These are phyloP conservation scores for Diplodia scrobiculata DNA, from an alignment of 2,329 filamentous ascomycete genomes.

Conservation along the genomic window DNA sequence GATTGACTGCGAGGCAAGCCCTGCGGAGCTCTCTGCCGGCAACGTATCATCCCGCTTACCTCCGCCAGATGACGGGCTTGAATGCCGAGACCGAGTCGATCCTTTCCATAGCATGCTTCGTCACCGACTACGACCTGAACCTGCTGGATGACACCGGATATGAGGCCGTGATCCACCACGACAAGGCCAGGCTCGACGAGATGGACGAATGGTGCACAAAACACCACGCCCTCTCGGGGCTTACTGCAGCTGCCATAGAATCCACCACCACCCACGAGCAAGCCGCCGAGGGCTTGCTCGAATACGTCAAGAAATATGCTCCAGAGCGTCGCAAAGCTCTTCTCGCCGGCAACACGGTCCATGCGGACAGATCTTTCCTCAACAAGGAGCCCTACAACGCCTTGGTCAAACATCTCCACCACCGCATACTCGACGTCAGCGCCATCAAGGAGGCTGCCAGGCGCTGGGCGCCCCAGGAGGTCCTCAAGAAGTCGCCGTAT, in stretches of 20 bases:
- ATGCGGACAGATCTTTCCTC: slow-evolving; percentile 84
- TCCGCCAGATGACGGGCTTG: slow-evolving; percentile 83
- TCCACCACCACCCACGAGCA: slow-evolving; percentile 71
- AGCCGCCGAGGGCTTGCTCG: slow-evolving; percentile 72
- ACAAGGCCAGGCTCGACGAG: slow-evolving; percentile 66
- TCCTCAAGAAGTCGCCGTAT: slow-evolving; percentile 63
- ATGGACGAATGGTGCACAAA: slow-evolving; percentile 90
- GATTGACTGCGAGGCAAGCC: slow-evolving; percentile 73
- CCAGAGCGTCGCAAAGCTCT: slow-evolving; percentile 68
- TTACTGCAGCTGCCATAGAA: slow-evolving; percentile 73
- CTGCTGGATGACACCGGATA: slow-evolving; percentile 76
- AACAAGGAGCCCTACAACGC: slow-evolving; percentile 70
- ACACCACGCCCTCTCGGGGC: slow-evolving; percentile 78
- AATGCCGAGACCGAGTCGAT: slow-evolving; percentile 78
- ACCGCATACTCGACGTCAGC: slow-evolving; percentile 90
- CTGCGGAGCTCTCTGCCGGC: background rate
- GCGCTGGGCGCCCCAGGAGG: slow-evolving; percentile 70
- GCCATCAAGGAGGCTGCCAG: slow-evolving; percentile 85
- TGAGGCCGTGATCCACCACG: slow-evolving; percentile 76
- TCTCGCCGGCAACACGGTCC: slow-evolving; percentile 89
- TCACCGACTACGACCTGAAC: slow-evolving; percentile 79
- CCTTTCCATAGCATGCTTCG: slow-evolving; percentile 87
- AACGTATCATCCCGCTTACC: slow-evolving; percentile 4
- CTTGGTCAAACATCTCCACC: slow-evolving; percentile 77
- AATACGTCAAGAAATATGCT: slow-evolving; percentile 74